phyloP scores from a whole-genome alignment of 495 filamentous ascomycete genomes.

The Lindgomyces ingoldianus region DNA sequence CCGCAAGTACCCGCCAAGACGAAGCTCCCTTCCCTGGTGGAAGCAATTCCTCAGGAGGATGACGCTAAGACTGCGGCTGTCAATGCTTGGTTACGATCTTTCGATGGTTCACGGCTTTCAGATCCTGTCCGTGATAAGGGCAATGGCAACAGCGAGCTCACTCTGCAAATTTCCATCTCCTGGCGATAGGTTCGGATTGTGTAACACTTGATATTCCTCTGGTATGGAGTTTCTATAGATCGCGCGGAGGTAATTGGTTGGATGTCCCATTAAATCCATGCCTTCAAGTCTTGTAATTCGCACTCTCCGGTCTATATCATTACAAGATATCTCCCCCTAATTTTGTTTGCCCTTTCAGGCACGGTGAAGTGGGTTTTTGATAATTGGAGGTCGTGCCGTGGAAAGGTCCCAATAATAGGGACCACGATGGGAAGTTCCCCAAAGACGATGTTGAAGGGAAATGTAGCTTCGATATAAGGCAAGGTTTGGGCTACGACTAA shows the following conservation, averaged over 20 bases:
- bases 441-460: no score
- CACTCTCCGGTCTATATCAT: constrained; percentile 1
- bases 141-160: constrained; percentile 13
- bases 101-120: constrained; percentile 16
- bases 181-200: constrained; percentile 12
- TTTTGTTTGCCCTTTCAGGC: neutral
- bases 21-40: neutral
- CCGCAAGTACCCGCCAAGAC: constrained; percentile 13
- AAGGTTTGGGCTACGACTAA: no score
- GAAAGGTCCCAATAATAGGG: no score
- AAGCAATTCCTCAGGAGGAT: neutral
- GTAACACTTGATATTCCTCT: constrained; percentile 1
- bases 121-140: constrained; percentile 16
- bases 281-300: constrained; percentile 12
- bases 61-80: constrained; percentile 21
- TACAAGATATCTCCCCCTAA: constrained; percentile 4
- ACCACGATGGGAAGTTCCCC: no score
- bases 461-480: no score
- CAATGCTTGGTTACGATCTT: constrained; percentile 25
- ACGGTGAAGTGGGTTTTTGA: neutral
- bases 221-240: constrained; percentile 18
- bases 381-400: neutral
- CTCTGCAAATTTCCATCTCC: constrained; percentile 17
- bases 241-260: constrained; percentile 15
- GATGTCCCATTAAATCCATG: constrained; percentile 10